phyloP scores from a whole-genome alignment of 768 basidiomycete genomes.

The Termitomyces eurrhizus region DNA sequence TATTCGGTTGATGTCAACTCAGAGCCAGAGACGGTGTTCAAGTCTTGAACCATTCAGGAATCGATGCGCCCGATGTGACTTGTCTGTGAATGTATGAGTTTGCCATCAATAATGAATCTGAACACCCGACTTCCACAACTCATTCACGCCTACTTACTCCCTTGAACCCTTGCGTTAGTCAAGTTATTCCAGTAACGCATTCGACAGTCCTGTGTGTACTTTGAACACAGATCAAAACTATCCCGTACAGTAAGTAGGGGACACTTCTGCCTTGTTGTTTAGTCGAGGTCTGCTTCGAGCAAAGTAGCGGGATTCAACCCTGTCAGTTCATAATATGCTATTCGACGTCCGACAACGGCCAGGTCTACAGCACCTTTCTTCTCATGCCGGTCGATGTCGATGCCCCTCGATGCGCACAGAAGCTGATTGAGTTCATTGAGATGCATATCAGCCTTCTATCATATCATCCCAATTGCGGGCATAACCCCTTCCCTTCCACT shows the following conservation, averaged over 20 bases:
- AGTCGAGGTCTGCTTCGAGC: not conserved
- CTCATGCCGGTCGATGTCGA: not conserved
- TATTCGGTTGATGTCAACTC: not conserved
- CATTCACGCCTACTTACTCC: not conserved
- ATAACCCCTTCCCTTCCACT: not conserved
- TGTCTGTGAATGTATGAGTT: conserved; percentile 9
- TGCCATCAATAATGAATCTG: conserved; percentile 7
- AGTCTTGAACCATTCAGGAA: conserved; percentile 2
- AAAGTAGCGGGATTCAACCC: not conserved
- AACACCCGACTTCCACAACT: not conserved
- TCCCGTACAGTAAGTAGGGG: not conserved
- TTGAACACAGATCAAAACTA: no score
- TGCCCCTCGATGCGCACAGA: not conserved
- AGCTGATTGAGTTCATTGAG: not conserved
- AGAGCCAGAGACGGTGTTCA: not conserved
- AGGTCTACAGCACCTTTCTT: not conserved
- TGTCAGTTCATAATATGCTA: not conserved
- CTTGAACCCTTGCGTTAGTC: no score
- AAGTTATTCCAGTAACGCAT: no score
- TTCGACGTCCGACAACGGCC: not conserved
- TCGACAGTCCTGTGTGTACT: not conserved
- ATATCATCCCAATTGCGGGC: not conserved
- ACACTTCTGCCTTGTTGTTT: not conserved
- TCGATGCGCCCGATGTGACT: conserved; percentile 1
- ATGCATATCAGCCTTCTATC: not conserved